Evolutionary conservation across 306 rosid genomes (phyloP), one percentile per base, ranked within the genome.

Genomic region (Quercus dentata): DNA sequence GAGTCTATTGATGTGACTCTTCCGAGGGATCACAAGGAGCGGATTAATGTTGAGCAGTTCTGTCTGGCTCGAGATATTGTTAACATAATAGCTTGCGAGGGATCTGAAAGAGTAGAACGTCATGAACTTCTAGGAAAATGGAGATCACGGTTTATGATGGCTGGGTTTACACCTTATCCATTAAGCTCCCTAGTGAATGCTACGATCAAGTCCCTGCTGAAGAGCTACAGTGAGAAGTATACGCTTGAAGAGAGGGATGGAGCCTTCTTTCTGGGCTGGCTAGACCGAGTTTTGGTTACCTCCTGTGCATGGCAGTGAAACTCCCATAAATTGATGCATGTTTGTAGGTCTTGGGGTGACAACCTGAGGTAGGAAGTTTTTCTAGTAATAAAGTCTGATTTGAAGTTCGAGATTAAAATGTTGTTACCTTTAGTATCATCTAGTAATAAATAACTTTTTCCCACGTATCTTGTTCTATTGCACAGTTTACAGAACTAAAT

Each of bases 31-130:
- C 72, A 91, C 71, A 85, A 28, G 79, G 92, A 95, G 80, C 89
- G 97, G 76, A 94, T 94, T 73, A 90, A 83, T 35, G 89, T 91
- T 14, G 99, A 94, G 76, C 99, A 94, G 64, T 97, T 92, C 74
- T 94, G 99, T 78, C 83, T 94, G 86, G 99, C 99, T 11, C 79
- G 92, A 25, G 97, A 92, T 73, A 80, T 94, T 54, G 97, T 94
- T 5, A 95, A 95, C 81, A 77, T 95, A n/a, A 82, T 95, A 76
- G 99, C 99, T 2, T 95, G 98, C 38, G 97, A 91, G 81, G 99
- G 94, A 18, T 74, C 81, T 3, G 98, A 95, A 79, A 90, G 97
- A 81, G 97, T 91, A n/a, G 99, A 95, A 84, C 97, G 97, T 0
- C 90, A 89, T 2, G 97, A 95, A 82, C 85, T 77, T 84, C 84